phyloP scores from a whole-genome alignment of 2,329 filamentous ascomycete species.

The Ascochyta viciae-villosae region DNA sequence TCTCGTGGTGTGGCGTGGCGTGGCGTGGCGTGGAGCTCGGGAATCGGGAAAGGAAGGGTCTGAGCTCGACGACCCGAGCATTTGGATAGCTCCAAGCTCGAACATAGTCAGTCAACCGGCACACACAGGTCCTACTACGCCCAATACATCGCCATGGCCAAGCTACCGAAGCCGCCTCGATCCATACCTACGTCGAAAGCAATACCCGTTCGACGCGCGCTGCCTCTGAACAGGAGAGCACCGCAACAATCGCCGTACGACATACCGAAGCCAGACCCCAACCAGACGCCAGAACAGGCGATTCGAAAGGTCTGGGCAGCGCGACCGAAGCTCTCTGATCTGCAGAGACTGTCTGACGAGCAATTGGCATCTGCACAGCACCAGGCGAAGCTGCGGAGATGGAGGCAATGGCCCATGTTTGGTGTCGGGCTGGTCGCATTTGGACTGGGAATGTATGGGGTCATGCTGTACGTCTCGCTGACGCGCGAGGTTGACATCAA shows the following conservation, averaged over 20 bases:
- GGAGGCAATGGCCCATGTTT: conserved; percentile 43
- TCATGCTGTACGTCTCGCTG: conserved; percentile 46
- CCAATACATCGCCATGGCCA: conserved; percentile 37
- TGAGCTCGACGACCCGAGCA: conserved; percentile 12
- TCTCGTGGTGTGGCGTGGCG: conserved; percentile 17
- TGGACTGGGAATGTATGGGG: conserved; percentile 51
- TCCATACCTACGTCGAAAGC: conserved; percentile 28
- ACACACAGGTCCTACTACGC: not conserved
- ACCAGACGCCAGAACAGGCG: conserved; percentile 26
- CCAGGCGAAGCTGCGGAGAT: conserved; percentile 36
- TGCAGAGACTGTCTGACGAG: conserved; percentile 38
- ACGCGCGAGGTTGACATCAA: conserved; percentile 29
- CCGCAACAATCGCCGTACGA: conserved; percentile 22
- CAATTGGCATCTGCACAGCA: conserved; percentile 35
- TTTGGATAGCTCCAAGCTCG: conserved; percentile 8
- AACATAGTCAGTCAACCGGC: not conserved
- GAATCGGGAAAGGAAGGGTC: not conserved
- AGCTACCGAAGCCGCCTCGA: conserved; percentile 40
- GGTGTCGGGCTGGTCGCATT: conserved; percentile 46
- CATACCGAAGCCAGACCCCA: conserved; percentile 19
- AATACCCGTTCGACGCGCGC: conserved; percentile 27
- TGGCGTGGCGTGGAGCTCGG: conserved; percentile 7
- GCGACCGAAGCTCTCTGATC: conserved; percentile 33
- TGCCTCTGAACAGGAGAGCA: conserved; percentile 25
- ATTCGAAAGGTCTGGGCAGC: conserved; percentile 34